Evolutionary conservation across 176 grass and related monocot species (phyloP), one percentile per base, ranked within the genome.

Genomic region (Puccinellia tenuiflora): DNA sequence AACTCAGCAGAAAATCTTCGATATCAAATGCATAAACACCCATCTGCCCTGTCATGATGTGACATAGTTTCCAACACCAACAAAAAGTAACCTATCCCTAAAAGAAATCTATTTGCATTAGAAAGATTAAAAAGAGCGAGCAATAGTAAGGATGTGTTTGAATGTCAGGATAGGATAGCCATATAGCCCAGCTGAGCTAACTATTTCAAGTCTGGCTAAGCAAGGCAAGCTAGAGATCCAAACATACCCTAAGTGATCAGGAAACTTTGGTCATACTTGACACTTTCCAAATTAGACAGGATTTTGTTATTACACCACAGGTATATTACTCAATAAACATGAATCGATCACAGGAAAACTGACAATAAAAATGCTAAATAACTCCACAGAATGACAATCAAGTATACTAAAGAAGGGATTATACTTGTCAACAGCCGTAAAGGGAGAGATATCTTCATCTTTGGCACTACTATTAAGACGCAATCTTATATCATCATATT

Each of bases 361-460:
- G 70, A 59, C 6, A n/a, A 68, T 47, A 48, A 47, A 51, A 31
- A 81, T n/a, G 65, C 47, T 85, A 30, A 78, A 70, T 2, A 67
- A 50, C 9, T 85, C 15, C n/a, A 62, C 47, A 29, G 13, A 72
- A 64, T 54, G 38, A 9, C 45, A 10, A 17, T 18, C 13, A 10
- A 73, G 43, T 29, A 66, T 35, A 73, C 48, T 70, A 77, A 76
- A 76, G 68, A 90, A 81, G 42, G 78, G 22, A 60, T 39, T 68
- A 72, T 99, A 99, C 97, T 96, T 99, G 91, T 99, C 97, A 81
- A 99, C 91, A 16, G 97, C 97, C 57, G 89, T 87, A 84, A 99
- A 99, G 12, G 97, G 97, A 70, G 97, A 99, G 87, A 99, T 99
- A 84, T 99, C 97, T 93, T 99, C 97, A 92, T 99, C 97, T 88